Percentiles rank a stretch among this genome's conserved stretches.
phyloP scores from a whole-genome alignment of 805 yeast species.

The Cyberlindnera mycetangii region DNA sequence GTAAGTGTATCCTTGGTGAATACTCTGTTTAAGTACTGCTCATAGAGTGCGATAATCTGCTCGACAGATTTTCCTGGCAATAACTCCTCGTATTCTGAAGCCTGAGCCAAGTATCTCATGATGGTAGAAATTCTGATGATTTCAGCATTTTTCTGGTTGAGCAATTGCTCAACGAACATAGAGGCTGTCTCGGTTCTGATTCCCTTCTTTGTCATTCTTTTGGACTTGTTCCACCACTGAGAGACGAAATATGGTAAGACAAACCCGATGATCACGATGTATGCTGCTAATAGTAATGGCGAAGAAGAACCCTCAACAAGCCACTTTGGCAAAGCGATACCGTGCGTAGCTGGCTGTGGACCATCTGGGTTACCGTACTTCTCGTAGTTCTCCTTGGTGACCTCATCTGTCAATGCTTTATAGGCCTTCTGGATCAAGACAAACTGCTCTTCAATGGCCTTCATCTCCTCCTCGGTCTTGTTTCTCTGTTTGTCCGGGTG shows the following conservation, averaged over 20 bases:
- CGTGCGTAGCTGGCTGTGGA: constrained; percentile 84
- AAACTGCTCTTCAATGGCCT: constrained; percentile 66
- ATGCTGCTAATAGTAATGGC: constrained; percentile 57
- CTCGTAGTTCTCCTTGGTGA: constrained; percentile 73
- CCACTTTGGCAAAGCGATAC: constrained; percentile 92
- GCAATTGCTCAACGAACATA: constrained; percentile 62
- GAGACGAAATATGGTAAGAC: constrained; percentile 80
- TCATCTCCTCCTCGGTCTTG: constrained; percentile 51
- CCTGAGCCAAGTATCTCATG: constrained; percentile 53
- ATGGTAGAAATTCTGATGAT: constrained; percentile 54
- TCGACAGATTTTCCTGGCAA: constrained; percentile 36
- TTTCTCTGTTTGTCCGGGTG: constrained; percentile 91
- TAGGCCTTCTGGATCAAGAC: constrained; percentile 88
- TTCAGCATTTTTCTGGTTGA: constrained; percentile 72
- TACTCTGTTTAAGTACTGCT: constrained; percentile 55
- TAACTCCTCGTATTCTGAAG: constrained; percentile 60
- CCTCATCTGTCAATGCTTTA: constrained; percentile 90
- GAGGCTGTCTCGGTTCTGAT: constrained; percentile 84
- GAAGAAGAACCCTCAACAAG: constrained; percentile 81
- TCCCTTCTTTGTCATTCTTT: constrained; percentile 77
- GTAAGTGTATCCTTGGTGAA: constrained; percentile 41
- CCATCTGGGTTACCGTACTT: constrained; percentile 98
- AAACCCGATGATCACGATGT: constrained; percentile 71
- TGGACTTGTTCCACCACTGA: constrained; percentile 86
- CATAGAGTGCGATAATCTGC: constrained; percentile 49